Base-by-base conservation (phyloP, 257 asterid genomes). In the Orobanche coerulescens region DNA sequence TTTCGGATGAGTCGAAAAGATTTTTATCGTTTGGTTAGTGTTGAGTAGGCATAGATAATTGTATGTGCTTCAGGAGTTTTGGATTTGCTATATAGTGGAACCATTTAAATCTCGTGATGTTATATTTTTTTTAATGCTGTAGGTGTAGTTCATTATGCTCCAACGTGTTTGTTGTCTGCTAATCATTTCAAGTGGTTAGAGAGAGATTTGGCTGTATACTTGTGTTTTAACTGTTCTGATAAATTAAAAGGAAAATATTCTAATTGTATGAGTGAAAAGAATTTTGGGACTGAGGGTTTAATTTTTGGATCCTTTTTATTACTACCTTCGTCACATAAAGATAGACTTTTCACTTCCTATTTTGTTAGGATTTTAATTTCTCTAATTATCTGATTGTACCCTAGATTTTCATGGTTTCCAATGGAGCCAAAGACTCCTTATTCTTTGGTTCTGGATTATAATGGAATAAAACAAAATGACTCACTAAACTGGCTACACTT, bases 41-140 rank as follows among this genome's bases (percentile, higher is more conserved):
- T 65, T 10, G 23, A 57, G 73, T 60, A n/a, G 67, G 67, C 43
- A 1, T 16, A 19, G 55, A 69, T 30, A 54, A 58, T 49, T 52
- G 60, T 58, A 70, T 55, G 73, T 61, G 66, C 49, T 71, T 71
- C 63, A 52, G 73, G 68, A 68, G 73, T 36, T 16, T 1, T 48
- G 31, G 30, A 9, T 33, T 28, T 42, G 36, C 14, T 33, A 15
- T 36, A 28, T 62, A 59, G 44, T 37, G 63, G 46, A 49, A 62
- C 59, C 43, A 63, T 66, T 52, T 57, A 18, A 31, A 25, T 20
- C 14, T 14, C 44, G 26, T 58, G 31, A 24, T 26, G 13, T 34
- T 64, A 46, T 48, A 12, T 16, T 28, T 7, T 61, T 46, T 44
- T 42, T 42, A 16, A 50, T 22, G 57, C 40, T 40, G 40, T 26